Evolutionary conservation across 169 alveolate species (phyloP), one percentile per base, ranked within the genome.

Genomic region (Sarcocystis neurona): DNA sequence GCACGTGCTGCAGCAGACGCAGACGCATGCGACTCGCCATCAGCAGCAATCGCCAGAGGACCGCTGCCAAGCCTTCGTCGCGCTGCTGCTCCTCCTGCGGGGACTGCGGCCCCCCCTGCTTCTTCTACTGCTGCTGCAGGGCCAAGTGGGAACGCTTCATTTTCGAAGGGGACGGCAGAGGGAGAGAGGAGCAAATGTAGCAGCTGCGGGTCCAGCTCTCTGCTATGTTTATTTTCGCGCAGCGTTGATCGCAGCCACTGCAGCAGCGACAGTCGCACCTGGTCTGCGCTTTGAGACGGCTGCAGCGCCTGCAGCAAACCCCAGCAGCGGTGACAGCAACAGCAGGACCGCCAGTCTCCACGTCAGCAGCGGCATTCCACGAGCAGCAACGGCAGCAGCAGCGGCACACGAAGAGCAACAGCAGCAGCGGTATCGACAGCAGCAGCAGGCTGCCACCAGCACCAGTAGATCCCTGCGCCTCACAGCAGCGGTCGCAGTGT

Each of bases 241-340:
- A 85, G 56, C 20, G 84, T 85, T 20, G 85, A 48, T 46, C 78
- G 90, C 72, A 85, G 75, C 90, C 90, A 85, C 85, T 68, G 90
- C 72, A 85, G 90, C 77, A 85, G 58, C 0, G 90, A 85, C 43
- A 68, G 74, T 44, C 90, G 72, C 43, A 85, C 56, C 32, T 72
- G 82, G 23, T 72, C 82, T 4, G 82, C 82, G 27, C 58, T 72
- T 53, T 48, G 20, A 30, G 82, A 34, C 82, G 15, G 34, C 30
- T 27, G 56, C 46, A 47, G 30, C n/a, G 82, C 82, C 8, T 53
- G 56, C 82, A 39, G 56, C 34, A 39, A 2, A 37, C 58, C 20
- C 10, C 8, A 30, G 44, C 27, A 5, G 10, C 10, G 34, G 18
- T 30, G 4, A 68, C 12, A 10, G 5, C 79, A 27, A 39, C 43